Base-by-base conservation (phyloP, 2,329 filamentous ascomycete species). In the Pseudogymnoascus sp. region DNA sequence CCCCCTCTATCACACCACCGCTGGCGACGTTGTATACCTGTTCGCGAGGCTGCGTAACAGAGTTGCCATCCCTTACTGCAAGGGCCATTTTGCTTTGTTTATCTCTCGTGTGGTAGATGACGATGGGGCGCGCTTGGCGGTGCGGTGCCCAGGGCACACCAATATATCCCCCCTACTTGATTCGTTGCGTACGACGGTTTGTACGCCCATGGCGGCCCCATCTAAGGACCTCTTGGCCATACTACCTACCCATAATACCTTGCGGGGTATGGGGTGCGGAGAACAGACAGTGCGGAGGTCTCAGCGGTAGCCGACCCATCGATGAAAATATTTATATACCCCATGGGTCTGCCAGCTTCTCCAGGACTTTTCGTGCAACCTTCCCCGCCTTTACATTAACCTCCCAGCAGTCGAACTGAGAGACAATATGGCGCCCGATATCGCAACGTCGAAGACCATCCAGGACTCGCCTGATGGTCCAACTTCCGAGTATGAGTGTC, bases 321-420 rank as follows among this genome's bases (percentile, higher is more conserved):
- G 47, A 18, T 12, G 47, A 18, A 53, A 53, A 53, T 53, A n/a
- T 33, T 53, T 53, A 53, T 53, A 53, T 53, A 53, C 15, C 47
- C 47, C 47, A 53, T n/a, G 18, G 6, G 14, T 53, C 47, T 53
- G 47, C 15, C 47, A 33, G 25, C 15, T 53, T 53, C 5, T 18
- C n/a, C 9, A 53, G 28, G 6, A 33, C n/a, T 14, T 53, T 15
- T 33, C 28, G 12, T 18, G 28, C 47, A 53, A 18, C 25, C n/a
- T 53, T 9, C 25, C 43, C 25, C 47, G 47, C n/a, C 25, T 53
- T 53, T 8, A 18, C 9, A 33, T 53, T 53, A 4, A n/a, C 47
- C 25, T 12, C 28, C 25, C 11, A 53, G 47, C 15, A 11, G 47
- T 7, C 5, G n/a, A 12, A 53, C n/a, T 53, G 47, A 53, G 47